These are phyloP conservation scores for Emericellopsis atlantica DNA, from an alignment of 2,329 filamentous ascomycete genomes.

Conservation along the genomic window DNA sequence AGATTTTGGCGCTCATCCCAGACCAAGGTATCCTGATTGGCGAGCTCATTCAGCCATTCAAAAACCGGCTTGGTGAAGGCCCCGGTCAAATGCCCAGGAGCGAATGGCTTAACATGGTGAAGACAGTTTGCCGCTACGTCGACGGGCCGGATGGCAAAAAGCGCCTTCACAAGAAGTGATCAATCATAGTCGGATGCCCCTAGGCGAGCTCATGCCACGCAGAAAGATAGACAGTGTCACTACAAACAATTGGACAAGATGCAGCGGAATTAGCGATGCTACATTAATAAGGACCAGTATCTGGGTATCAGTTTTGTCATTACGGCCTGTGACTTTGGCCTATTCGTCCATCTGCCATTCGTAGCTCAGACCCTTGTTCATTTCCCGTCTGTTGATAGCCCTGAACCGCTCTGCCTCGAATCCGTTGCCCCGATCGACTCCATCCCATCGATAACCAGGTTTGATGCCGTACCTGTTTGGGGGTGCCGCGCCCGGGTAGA, in stretches of 20 bases:
- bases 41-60: conserved; percentile 40
- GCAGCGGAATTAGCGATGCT: no score
- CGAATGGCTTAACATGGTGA: conserved; percentile 48
- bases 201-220: no score
- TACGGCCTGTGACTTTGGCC: conserved; percentile 1
- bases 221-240: no score
- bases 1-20: conserved; percentile 42
- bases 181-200: background rate
- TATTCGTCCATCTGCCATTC: conserved; percentile 95
- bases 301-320: no score
- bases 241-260: no score
- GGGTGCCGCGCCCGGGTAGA: conserved; percentile 68
- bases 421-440: conserved; percentile 84
- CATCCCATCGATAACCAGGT: conserved; percentile 92
- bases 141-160: conserved; percentile 31
- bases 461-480: conserved; percentile 91
- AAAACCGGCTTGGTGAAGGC: conserved; percentile 36
- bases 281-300: no score
- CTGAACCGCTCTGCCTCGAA: conserved; percentile 92
- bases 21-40: conserved; percentile 41
- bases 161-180: conserved; percentile 27
- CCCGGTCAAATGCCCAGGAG: conserved; percentile 37
- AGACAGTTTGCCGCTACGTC: conserved; percentile 35
- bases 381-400: conserved; percentile 64
- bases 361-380: conserved; percentile 73